These are phyloP conservation scores for Guyanaporus albipodus DNA, from an alignment of 768 basidiomycete species.

Conservation along the genomic window DNA sequence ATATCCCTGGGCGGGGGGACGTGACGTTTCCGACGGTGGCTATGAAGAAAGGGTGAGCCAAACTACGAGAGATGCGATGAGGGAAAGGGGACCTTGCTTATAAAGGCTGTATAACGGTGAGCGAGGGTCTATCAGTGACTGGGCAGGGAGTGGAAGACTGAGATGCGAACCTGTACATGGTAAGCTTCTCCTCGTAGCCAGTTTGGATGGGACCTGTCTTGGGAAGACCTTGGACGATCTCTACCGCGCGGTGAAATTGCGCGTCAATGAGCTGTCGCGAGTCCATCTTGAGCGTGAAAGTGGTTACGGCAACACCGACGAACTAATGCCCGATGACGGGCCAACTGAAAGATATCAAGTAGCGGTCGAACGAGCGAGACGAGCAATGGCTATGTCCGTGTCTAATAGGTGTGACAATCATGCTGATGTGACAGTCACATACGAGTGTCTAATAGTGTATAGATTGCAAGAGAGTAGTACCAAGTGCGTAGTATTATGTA, in stretches of 20 bases:
- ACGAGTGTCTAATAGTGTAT: no score
- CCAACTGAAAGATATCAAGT: not conserved
- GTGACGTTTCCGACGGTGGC: slow-evolving; percentile 90
- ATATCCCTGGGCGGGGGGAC: slow-evolving; percentile 74
- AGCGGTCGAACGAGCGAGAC: no score
- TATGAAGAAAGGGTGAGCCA: slow-evolving; percentile 29
- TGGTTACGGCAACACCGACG: not conserved
- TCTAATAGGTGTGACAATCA: no score
- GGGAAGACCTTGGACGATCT: slow-evolving; percentile 88
- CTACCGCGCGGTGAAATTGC: slow-evolving; percentile 91
- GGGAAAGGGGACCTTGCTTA: slow-evolving; percentile 70
- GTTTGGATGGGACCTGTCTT: slow-evolving; percentile 96
- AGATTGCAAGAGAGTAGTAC: no score
- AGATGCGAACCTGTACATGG: slow-evolving; percentile 76
- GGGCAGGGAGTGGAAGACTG: not conserved
- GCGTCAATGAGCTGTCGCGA: slow-evolving; percentile 66
- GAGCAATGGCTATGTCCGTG: not conserved
- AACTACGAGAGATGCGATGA: not conserved
- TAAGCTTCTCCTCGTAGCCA: slow-evolving; percentile 90
- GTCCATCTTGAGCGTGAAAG: slow-evolving; percentile 40
- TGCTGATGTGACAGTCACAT: no score
- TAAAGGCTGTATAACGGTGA: slow-evolving; percentile 58
- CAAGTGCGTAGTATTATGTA: no score
- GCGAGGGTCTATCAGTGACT: slow-evolving; percentile 7
- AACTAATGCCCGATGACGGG: not conserved